Evolutionary conservation across 169 alveolate genomes (phyloP).

Genomic region (Eimeria zaria): DNA sequence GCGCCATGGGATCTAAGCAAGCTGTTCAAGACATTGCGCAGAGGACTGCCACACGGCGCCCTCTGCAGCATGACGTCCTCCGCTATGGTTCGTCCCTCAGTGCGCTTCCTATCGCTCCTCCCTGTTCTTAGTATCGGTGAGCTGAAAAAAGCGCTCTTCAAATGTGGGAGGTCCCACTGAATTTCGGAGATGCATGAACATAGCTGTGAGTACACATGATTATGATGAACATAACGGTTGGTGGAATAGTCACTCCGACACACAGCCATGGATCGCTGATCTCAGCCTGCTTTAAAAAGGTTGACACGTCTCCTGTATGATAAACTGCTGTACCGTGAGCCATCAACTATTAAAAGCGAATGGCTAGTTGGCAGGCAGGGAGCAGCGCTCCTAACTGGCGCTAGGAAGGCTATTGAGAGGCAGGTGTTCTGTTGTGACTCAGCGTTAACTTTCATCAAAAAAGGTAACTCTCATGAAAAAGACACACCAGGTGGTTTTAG

Average conservation of each 20-base stretch:
- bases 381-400: background rate
- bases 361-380: background rate
- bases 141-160: background rate
- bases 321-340: background rate
- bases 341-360: background rate
- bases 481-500: background rate
- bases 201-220: background rate
- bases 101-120: background rate
- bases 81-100: background rate
- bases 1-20: background rate
- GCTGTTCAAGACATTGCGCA: background rate
- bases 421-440: background rate
- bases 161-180: slow-evolving; percentile 20
- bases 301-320: background rate
- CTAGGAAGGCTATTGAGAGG: background rate
- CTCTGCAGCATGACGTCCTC: background rate
- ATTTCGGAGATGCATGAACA: background rate
- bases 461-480: background rate
- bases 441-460: background rate
- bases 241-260: background rate
- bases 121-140: background rate
- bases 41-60: background rate
- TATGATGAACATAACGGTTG: background rate
- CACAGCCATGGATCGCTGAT: background rate
- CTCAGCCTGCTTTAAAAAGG: background rate